Conservation (phyloP, 176 grass and related monocot genomes). For the Aegilops sharonensis region DNA sequence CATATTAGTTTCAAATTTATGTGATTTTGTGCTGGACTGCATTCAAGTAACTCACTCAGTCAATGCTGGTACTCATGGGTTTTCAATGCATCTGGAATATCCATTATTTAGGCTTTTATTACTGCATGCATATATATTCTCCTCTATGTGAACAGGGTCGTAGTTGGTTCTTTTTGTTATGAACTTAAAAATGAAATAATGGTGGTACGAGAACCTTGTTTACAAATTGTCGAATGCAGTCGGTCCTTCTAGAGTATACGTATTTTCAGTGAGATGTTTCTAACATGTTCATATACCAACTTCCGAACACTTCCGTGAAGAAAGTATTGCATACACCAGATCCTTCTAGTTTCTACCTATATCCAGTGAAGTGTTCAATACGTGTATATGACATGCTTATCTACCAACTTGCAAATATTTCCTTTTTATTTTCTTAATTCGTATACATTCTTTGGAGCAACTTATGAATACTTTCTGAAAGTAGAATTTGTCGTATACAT, state of each 20-base stretch:
- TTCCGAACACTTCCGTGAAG: not conserved
- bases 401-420: constrained; percentile 18
- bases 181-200: not conserved
- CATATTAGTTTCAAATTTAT: constrained; percentile 3
- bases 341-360: not conserved
- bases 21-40: constrained; percentile 5
- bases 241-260: not conserved
- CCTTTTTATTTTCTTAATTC: not conserved
- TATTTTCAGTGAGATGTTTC: not conserved
- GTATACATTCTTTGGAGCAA: not conserved
- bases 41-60: not conserved
- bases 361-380: not conserved
- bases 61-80: not conserved
- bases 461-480: not conserved
- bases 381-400: constrained; percentile 22
- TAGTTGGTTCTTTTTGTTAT: not conserved
- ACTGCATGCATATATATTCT: not conserved
- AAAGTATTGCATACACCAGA: not conserved
- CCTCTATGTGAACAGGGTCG: not conserved
- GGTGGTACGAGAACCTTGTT: not conserved
- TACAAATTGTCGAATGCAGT: not conserved
- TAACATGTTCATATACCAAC: not conserved
- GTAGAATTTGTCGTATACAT: not conserved
- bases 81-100: not conserved
- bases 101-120: constrained; percentile 15